Evolutionary conservation across 1,139 yeast species (phyloP), one percentile per base, ranked within the genome.

Genomic region (Sugiyamaella castrensis): DNA sequence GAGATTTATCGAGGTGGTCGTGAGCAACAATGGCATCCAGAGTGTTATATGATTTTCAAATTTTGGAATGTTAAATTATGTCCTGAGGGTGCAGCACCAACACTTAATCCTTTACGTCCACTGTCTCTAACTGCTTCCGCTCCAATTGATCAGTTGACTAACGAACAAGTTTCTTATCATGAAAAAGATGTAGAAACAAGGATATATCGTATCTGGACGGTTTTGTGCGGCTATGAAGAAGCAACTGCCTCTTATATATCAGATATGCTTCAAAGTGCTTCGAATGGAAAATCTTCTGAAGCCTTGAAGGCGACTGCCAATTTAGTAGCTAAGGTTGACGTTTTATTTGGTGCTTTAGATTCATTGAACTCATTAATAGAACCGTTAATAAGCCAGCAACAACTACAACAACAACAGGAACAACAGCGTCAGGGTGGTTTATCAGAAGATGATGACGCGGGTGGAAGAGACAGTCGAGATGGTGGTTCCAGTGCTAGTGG

Each of bases 21-120:
- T 58, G 85, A 86, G 56, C 96, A 91, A 65, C 96, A 89, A 64
- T 94, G 98, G 98, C 99, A 94, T 67, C 98, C 98, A 2, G 98
- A 94, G 66, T 94, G 98, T 71, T 94, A 89, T 65, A 94, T 94
- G 91, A 95, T 92, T 43, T 91, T 87, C 71, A 91, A 91, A 65
- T 91, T 89, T 62, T 94, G 98, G 98, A 91, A 88, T 63, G 96
- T 91, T 26, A 79, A 84, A 52, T 65, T 71, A 1, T 64, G 72
- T 19, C 71, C 72, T 0, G 60, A 53, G 10, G 61, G 60, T 8
- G 47, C 53, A 7, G 43, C 29, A 16, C 55, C 53, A 8, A 54
- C 56, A 6, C 30, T 57, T 12, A 56, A 58, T 36, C 62, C 60
- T 29, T 38, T 52, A 33, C 46, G 55, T 35, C 64, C 59, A 13